These are phyloP conservation scores for Boletus patriciae DNA, from an alignment of 768 basidiomycete species.

Conservation along the genomic window DNA sequence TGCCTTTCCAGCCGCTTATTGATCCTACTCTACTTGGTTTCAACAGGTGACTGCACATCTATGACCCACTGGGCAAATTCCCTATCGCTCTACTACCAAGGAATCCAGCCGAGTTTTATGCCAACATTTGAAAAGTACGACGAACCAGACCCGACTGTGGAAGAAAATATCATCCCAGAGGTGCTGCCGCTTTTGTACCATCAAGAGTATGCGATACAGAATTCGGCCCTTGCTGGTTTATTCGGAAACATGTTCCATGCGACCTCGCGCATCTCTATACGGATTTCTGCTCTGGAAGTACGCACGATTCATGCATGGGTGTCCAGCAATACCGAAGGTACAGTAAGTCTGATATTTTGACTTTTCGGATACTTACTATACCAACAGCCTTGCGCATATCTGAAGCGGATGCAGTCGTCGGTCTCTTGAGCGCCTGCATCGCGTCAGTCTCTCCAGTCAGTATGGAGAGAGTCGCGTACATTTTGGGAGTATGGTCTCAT, in stretches of 20 bases:
- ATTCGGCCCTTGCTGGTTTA: background rate
- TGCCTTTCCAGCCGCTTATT: background rate
- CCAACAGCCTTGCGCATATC: background rate
- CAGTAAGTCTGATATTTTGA: background rate
- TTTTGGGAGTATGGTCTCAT: background rate
- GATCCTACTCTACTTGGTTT: background rate
- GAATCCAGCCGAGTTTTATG: background rate
- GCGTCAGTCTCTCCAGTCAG: background rate
- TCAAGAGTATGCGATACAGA: background rate
- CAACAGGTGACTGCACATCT: conserved; percentile 2
- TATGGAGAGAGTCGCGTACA: background rate
- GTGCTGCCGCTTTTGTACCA: conserved; percentile 1
- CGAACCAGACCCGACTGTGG: conserved; percentile 1
- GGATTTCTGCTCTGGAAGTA: background rate
- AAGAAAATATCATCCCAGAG: background rate
- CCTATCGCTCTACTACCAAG: background rate
- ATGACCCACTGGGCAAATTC: conserved; percentile 1
- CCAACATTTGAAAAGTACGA: conserved; percentile 3
- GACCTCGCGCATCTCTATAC: conserved; percentile 2
- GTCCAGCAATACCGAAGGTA: background rate
- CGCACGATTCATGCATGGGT: conserved; percentile 1
- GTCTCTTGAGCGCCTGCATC: background rate
- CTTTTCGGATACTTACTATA: background rate
- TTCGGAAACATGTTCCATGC: background rate
- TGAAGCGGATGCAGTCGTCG: conserved; percentile 1